Evolutionary conservation across 768 basidiomycete genomes (phyloP).

Genomic region (Rhizopogon vesiculosus): DNA sequence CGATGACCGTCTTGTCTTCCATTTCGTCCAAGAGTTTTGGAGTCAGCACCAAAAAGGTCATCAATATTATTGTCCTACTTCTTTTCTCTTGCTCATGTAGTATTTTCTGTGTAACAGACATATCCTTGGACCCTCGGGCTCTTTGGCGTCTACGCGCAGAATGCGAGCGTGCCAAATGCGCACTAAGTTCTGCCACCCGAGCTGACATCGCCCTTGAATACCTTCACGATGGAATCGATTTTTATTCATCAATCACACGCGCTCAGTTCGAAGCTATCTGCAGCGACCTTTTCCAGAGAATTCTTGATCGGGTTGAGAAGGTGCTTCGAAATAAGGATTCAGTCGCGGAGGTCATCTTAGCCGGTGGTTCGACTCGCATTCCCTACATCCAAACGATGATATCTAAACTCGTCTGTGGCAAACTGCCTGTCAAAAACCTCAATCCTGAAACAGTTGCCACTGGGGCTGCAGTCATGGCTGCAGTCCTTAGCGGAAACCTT

Average conservation of each 20-base stretch:
- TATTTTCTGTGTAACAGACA: conserved; percentile 39
- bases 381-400: conserved; percentile 96
- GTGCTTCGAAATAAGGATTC: conserved; percentile 98
- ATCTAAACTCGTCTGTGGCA: conserved; percentile 97
- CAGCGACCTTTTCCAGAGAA: conserved; percentile 90
- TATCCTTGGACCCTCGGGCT: conserved; percentile 88
- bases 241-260: conserved; percentile 97
- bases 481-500: conserved; percentile 94
- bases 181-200: conserved; percentile 93
- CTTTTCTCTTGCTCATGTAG: neutral
- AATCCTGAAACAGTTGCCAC: conserved; percentile 99
- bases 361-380: conserved; percentile 98
- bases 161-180: conserved; percentile 98
- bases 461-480: conserved; percentile 97
- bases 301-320: conserved; percentile 94
- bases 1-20: conserved; percentile 70
- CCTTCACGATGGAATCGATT: conserved; percentile 95
- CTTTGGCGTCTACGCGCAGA: conserved; percentile 96
- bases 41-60: neutral
- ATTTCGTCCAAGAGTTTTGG: conserved; percentile 40
- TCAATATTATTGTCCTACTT: neutral
- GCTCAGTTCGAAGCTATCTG: conserved; percentile 96
- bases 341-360: conserved; percentile 96
- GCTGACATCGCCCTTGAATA: conserved; percentile 98
- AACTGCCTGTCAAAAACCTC: conserved; percentile 98